phyloP scores from a whole-genome alignment of 1,139 yeast species.

The Geotrichum fermentans region DNA sequence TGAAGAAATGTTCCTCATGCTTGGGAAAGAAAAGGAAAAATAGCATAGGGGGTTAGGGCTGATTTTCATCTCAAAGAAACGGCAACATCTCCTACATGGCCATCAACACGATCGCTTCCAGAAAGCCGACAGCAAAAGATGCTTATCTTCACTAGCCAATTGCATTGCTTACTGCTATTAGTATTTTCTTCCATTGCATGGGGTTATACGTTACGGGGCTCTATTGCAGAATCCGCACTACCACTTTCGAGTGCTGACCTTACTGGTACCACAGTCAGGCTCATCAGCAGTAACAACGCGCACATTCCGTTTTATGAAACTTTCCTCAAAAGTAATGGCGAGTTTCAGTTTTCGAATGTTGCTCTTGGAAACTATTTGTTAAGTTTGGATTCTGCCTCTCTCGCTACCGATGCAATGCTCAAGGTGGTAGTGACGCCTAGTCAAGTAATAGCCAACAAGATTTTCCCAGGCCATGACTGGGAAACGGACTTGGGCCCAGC shows the following conservation, averaged over 20 bases:
- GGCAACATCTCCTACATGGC: not conserved
- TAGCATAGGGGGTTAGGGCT: not conserved
- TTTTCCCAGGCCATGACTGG: slow-evolving; percentile 32
- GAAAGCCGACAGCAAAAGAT: not conserved
- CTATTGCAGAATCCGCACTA: slow-evolving; percentile 16
- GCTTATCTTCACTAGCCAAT: not conserved
- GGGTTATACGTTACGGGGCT: slow-evolving; percentile 19
- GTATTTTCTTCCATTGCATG: not conserved
- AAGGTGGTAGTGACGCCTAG: slow-evolving; percentile 31
- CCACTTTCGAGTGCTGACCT: slow-evolving; percentile 18
- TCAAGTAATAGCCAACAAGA: slow-evolving; percentile 29
- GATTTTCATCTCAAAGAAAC: no score
- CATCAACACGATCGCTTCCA: not conserved
- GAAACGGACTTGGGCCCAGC: slow-evolving; percentile 31
- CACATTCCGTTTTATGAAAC: slow-evolving; percentile 17
- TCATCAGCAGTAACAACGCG: slow-evolving; percentile 6
- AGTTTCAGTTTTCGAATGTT: slow-evolving; percentile 31
- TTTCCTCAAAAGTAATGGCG: slow-evolving; percentile 23
- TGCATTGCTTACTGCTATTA: slow-evolving; percentile 3
- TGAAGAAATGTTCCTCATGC: no score
- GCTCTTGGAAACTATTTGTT: slow-evolving; percentile 31
- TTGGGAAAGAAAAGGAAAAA: no score
- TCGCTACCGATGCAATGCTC: slow-evolving; percentile 22
- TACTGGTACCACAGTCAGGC: slow-evolving; percentile 15
- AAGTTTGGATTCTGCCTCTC: slow-evolving; percentile 22